phyloP scores from a whole-genome alignment of 2,329 filamentous ascomycete species.

The Fusarium sp. region DNA sequence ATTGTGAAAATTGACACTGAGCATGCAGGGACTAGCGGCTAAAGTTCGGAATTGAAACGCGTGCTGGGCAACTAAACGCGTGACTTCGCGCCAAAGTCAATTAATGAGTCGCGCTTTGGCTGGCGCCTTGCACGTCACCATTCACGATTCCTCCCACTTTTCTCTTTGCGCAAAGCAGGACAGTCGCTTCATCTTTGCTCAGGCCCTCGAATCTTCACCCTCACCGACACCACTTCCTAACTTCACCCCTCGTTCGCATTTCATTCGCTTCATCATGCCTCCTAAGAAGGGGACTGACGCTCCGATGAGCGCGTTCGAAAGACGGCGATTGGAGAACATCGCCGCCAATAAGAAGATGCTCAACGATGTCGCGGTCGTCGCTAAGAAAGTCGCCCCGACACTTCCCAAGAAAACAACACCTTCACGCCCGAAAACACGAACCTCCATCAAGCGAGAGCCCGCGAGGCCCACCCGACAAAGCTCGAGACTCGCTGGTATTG shows the following conservation, averaged over 20 bases:
- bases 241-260: background rate
- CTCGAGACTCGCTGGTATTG: constrained; percentile 70
- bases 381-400: constrained; percentile 78
- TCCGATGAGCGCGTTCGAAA: constrained; percentile 86
- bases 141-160: constrained; percentile 20
- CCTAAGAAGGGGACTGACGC: constrained; percentile 57
- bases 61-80: constrained; percentile 37
- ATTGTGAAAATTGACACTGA: constrained; percentile 37
- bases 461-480: constrained; percentile 70
- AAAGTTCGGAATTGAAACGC: constrained; percentile 41
- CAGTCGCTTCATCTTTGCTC: background rate
- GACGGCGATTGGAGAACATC: constrained; percentile 87
- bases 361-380: constrained; percentile 80
- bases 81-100: constrained; percentile 55
- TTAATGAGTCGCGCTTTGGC: constrained; percentile 44
- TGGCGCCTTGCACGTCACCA: constrained; percentile 38
- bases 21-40: constrained; percentile 21
- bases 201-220: background rate
- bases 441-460: constrained; percentile 64
- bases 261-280: constrained; percentile 55
- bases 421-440: constrained; percentile 51
- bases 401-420: constrained; percentile 60
- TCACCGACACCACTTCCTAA: background rate
- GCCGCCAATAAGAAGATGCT: constrained; percentile 86
- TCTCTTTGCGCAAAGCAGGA: constrained; percentile 11